These are phyloP conservation scores for Trifolium repens DNA, from an alignment of 306 rosid species.

Conservation along the genomic window DNA sequence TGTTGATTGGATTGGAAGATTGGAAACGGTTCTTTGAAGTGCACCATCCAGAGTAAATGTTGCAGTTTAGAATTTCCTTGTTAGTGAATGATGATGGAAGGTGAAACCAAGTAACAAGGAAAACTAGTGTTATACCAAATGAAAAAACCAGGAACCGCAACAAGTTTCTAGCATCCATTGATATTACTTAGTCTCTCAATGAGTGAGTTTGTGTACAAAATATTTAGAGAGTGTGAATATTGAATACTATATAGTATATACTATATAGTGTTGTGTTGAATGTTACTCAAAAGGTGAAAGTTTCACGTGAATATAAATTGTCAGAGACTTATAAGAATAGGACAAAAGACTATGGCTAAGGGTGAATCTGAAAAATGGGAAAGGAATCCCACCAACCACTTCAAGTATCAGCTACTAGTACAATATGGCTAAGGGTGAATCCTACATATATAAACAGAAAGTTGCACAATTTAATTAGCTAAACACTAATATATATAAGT, in stretches of 20 bases:
- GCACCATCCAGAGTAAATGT: slow-evolving; percentile 65
- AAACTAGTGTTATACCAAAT: slow-evolving; percentile 38
- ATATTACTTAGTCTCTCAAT: neutral
- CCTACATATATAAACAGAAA: slow-evolving; percentile 10
- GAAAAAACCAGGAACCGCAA: slow-evolving; percentile 52
- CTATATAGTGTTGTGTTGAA: neutral
- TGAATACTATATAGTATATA: neutral
- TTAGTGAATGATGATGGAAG: slow-evolving; percentile 46
- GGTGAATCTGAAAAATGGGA: neutral
- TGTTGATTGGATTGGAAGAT: slow-evolving; percentile 34
- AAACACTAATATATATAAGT: neutral
- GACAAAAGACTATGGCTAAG: neutral
- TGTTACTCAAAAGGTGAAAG: neutral
- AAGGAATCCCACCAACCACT: neutral
- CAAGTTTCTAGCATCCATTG: slow-evolving; percentile 62
- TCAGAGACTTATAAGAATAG: neutral
- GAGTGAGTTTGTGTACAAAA: neutral
- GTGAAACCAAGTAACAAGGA: slow-evolving; percentile 59
- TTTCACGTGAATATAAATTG: neutral
- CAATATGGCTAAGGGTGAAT: neutral
- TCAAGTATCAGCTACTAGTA: neutral
- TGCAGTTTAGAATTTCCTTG: slow-evolving; percentile 56
- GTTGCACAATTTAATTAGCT: slow-evolving; percentile 6
- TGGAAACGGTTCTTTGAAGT: slow-evolving; percentile 58
- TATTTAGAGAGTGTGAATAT: neutral